Base-by-base conservation (phyloP, 164 flowering plant species). In the Macadamia integrifolia region DNA sequence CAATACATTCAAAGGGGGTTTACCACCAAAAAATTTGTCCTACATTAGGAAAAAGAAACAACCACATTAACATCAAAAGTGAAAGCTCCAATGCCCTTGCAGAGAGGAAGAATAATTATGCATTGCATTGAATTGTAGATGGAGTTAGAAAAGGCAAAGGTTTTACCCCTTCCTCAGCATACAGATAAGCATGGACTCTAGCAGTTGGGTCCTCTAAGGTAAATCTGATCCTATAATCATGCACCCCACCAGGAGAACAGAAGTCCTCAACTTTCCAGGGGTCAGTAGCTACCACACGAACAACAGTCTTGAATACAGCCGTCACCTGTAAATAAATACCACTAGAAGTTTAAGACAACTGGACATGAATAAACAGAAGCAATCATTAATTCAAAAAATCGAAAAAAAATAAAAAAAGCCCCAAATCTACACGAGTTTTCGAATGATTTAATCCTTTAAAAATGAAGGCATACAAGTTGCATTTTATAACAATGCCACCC, bases 251-350 rank as follows among this genome's bases (percentile, higher is more conserved):
- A 29, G 68, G 79, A 66, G 81, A 74, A 58, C 69, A 65, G 69
- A 89, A 80, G 61, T 79, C 78, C 66, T 82, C 82, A 28, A 66
- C 78, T 11, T 23, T 62, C 76, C 81, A 83, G 61, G 96, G 92
- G 62, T 66, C 61, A 18, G 69, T 32, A n/a, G 86, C 82, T 46
- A 85, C 82, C 17, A 83, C 86, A 30, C 90, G 84, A 65, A 83
- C 90, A 2, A 84, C 79, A 66, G 87, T 86, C 72, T 72, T 85
- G 76, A 84, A 88, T 80, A 83, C 86, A 28, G 74, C 80, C 3
- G 83, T 79, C 6, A 78, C 91, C 96, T 90, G 79, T 58, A 18
- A 11, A 3, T 31, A 50, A 28, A 60, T 46, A 71, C 28, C 9
- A 9, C 6, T 9, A 14, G 23, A 53, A 35, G 12, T 31, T 59